Conservation (phyloP, 768 basidiomycete species). For the Collybia sp. region DNA sequence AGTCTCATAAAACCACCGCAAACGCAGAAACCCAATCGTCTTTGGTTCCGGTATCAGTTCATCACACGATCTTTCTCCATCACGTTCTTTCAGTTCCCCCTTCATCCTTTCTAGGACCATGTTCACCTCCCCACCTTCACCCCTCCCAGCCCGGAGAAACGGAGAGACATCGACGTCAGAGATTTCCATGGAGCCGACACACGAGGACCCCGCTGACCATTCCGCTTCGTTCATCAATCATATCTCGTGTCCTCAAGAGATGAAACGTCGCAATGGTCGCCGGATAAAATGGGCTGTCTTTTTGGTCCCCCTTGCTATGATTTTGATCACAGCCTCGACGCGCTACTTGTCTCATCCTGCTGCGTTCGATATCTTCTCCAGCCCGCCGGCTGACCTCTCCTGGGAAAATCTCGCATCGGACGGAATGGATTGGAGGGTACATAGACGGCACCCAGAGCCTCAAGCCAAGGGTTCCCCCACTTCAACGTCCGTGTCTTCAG, state of each 20-base stretch:
- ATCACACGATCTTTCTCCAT: neutral
- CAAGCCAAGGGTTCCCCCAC: slow-evolving; percentile 7
- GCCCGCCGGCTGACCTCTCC: slow-evolving; percentile 11
- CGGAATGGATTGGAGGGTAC: slow-evolving; percentile 31
- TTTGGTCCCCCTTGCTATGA: slow-evolving; percentile 49
- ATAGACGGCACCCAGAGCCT: slow-evolving; percentile 33
- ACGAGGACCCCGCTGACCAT: neutral
- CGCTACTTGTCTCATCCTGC: slow-evolving; percentile 47
- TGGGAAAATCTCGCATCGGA: slow-evolving; percentile 24
- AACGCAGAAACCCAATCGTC: too few species aligned
- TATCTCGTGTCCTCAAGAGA: neutral
- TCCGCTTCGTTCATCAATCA: too few species aligned
- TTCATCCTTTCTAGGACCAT: neutral
- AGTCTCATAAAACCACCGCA: too few species aligned
- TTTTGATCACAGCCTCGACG: slow-evolving; percentile 48
- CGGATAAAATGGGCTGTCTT: slow-evolving; percentile 47
- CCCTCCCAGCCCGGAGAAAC: neutral
- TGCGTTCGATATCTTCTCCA: slow-evolving; percentile 35
- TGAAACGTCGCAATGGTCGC: slow-evolving; percentile 41
- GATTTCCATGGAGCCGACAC: neutral
- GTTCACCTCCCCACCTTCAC: neutral
- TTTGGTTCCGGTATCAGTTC: neutral
- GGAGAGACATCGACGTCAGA: neutral
- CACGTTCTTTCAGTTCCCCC: neutral
- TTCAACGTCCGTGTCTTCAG: too few species aligned